phyloP scores from a whole-genome alignment of 2,329 filamentous ascomycete genomes.

The Purpureocillium takamizusanense region DNA sequence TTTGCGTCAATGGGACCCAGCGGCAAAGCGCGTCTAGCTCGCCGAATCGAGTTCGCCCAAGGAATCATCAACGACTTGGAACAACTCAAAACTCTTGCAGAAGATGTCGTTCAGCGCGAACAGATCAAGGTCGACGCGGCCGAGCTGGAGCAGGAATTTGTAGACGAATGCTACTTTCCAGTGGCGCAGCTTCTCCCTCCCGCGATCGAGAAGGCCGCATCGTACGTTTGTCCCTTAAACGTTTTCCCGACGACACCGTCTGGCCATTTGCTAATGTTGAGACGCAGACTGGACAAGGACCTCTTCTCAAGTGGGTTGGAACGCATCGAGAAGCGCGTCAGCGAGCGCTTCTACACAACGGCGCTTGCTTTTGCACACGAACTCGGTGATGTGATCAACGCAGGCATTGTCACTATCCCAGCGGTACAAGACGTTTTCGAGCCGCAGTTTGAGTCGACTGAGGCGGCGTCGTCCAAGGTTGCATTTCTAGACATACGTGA shows the following conservation, averaged over 20 bases:
- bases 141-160: constrained; percentile 66
- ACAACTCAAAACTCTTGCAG: constrained; percentile 61
- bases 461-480: constrained; percentile 40
- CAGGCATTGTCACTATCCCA: constrained; percentile 38
- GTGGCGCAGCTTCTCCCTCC: constrained; percentile 67
- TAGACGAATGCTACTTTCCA: constrained; percentile 89
- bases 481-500: constrained; percentile 65
- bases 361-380: constrained; percentile 48
- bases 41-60: constrained; percentile 83
- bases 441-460: constrained; percentile 25
- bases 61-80: constrained; percentile 68
- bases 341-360: constrained; percentile 48
- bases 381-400: constrained; percentile 43
- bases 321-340: constrained; percentile 41
- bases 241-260: constrained; percentile 4
- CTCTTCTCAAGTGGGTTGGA: constrained; percentile 46
- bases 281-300: constrained; percentile 52
- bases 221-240: constrained; percentile 47
- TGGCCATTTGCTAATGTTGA: constrained; percentile 23
- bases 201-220: constrained; percentile 69
- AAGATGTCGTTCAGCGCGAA: constrained; percentile 68
- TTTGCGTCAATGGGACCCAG: constrained; percentile 90
- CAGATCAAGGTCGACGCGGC: constrained; percentile 66
- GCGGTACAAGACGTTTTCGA: constrained; percentile 15
- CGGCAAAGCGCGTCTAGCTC: constrained; percentile 66